A percentile compares a stretch with the other conserved stretches of the same genome.
Conservation (phyloP, 345 rosid genomes). For the Psidium guajava region DNA sequence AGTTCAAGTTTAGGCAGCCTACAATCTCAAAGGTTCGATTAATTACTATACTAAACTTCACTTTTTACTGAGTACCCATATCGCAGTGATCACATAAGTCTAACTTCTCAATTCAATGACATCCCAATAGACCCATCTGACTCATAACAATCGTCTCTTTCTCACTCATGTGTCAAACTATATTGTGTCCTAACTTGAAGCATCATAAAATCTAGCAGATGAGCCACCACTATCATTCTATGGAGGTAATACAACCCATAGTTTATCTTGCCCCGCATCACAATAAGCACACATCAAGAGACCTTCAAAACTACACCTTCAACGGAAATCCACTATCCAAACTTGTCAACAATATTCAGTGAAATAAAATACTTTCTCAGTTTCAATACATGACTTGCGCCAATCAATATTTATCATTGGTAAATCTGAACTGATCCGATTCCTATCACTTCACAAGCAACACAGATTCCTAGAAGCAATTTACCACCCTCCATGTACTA, state of each 20-base stretch:
- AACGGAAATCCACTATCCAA: background rate
- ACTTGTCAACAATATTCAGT: background rate
- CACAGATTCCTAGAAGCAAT: background rate
- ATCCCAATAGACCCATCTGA: background rate
- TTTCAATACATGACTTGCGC: background rate
- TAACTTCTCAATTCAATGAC: background rate
- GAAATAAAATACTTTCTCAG: background rate
- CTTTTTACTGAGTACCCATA: background rate
- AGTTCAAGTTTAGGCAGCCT: background rate
- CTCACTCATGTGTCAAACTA: background rate
- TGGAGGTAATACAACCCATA: background rate
- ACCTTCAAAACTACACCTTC: background rate
- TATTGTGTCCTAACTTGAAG: background rate
- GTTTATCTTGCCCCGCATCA: background rate
- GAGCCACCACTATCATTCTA: background rate
- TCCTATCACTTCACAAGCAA: background rate
- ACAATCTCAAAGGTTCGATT: background rate
- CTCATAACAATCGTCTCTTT: background rate
- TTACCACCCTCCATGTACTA: background rate
- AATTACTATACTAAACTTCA: background rate
- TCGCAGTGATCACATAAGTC: background rate
- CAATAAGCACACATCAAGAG: background rate
- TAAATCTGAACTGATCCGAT: background rate
- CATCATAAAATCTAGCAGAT: background rate
- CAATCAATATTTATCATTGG: background rate